phyloP scores from a whole-genome alignment of 1,139 yeast species.

The Candida sp. region DNA sequence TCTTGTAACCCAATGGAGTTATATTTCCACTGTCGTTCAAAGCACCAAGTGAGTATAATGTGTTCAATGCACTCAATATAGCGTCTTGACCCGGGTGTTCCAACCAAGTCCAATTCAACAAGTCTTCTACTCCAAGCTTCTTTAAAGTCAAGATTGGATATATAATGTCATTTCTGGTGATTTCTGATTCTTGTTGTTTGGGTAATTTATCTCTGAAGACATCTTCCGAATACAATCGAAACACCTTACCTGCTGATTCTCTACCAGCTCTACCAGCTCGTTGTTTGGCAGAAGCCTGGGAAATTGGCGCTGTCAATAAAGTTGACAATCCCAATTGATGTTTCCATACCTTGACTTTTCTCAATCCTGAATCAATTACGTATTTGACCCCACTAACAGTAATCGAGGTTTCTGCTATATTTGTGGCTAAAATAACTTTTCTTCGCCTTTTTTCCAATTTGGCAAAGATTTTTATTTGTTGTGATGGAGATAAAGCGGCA shows the following conservation, averaged over 20 bases:
- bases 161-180: constrained; percentile 79
- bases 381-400: constrained; percentile 95
- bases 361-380: constrained; percentile 87
- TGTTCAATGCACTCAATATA: constrained; percentile 70
- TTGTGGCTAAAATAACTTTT: constrained; percentile 87
- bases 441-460: constrained; percentile 59
- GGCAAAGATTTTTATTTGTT: constrained; percentile 75
- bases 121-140: constrained; percentile 77
- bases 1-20: constrained; percentile 72
- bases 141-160: constrained; percentile 83
- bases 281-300: constrained; percentile 93
- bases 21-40: constrained; percentile 72
- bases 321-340: constrained; percentile 91
- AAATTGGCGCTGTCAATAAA: constrained; percentile 84
- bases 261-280: constrained; percentile 99
- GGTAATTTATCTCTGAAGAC: constrained; percentile 57
- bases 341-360: constrained; percentile 94
- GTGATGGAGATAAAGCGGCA: constrained; percentile 86
- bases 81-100: constrained; percentile 86
- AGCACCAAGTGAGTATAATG: constrained; percentile 77
- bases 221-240: constrained; percentile 73
- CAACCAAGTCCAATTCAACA: constrained; percentile 87
- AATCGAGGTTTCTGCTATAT: constrained; percentile 95
- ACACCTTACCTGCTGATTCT: constrained; percentile 88
- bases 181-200: constrained; percentile 88